Conservation (phyloP, 331 rosid species). For the Acacia pycnantha region DNA sequence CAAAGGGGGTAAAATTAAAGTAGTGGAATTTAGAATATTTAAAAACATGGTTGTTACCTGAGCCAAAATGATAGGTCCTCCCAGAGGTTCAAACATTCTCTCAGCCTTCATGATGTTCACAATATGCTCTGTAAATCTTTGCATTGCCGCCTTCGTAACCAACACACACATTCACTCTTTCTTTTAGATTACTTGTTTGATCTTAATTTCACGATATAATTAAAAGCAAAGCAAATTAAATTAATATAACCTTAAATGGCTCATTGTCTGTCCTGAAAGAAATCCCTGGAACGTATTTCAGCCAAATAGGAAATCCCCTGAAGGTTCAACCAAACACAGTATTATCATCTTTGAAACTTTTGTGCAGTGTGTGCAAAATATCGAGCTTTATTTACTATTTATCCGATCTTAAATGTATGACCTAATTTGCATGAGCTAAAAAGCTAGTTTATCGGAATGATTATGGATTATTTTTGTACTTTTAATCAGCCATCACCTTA, state of each 20-base stretch:
- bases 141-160: slow-evolving; percentile 70
- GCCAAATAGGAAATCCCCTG: slow-evolving; percentile 99
- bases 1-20: no score
- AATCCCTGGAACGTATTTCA: slow-evolving; percentile 85
- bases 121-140: slow-evolving; percentile 70
- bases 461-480: no score
- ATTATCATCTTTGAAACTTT: slow-evolving; percentile 2
- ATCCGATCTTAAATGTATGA: no score
- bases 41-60: slow-evolving; percentile 49
- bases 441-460: no score
- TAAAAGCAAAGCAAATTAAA: neutral
- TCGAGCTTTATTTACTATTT: neutral
- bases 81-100: slow-evolving; percentile 72
- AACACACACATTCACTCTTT: neutral
- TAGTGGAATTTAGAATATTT: neutral
- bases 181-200: neutral
- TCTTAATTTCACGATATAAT: neutral
- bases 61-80: slow-evolving; percentile 94
- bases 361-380: no score
- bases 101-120: slow-evolving; percentile 85
- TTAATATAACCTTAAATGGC: slow-evolving; percentile 74
- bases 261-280: slow-evolving; percentile 85
- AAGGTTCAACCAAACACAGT: slow-evolving; percentile 21
- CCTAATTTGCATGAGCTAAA: no score
- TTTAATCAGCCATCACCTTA: no score